Percentiles rank a stretch among this genome's conserved stretches.
phyloP scores from a whole-genome alignment of 139 green algal species.

The Medakamo hakoo region DNA sequence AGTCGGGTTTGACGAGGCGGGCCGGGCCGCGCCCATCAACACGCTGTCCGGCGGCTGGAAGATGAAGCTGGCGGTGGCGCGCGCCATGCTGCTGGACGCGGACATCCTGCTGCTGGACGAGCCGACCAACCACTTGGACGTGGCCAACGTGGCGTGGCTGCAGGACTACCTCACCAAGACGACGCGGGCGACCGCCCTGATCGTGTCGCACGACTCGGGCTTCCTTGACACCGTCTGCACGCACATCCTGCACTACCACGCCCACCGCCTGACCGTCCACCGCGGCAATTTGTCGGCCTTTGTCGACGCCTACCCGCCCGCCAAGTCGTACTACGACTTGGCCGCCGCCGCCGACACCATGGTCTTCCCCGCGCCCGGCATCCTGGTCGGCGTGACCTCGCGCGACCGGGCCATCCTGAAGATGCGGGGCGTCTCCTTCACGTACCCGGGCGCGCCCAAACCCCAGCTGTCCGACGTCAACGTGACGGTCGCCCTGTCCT shows the following conservation, averaged over 20 bases:
- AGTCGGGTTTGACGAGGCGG: constrained; percentile 61
- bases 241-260: constrained; percentile 80
- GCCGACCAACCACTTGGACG: constrained; percentile 77
- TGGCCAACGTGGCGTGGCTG: constrained; percentile 70
- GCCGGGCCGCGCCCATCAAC: constrained; percentile 39
- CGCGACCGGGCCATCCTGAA: constrained; percentile 91
- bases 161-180: constrained; percentile 51
- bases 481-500: constrained; percentile 57
- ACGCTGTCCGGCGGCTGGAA: constrained; percentile 76
- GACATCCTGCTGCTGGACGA: constrained; percentile 83
- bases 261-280: constrained; percentile 66
- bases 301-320: constrained; percentile 70
- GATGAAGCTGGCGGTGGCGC: constrained; percentile 76
- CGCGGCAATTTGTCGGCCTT: constrained; percentile 81
- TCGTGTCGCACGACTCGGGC: constrained; percentile 76
- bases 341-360: constrained; percentile 37
- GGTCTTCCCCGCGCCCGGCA: constrained; percentile 73
- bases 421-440: constrained; percentile 63
- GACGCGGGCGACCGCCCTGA: constrained; percentile 51
- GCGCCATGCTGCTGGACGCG: constrained; percentile 72
- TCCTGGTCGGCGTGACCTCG: constrained; percentile 86
- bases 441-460: constrained; percentile 55
- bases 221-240: constrained; percentile 78
- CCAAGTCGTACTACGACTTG: constrained; percentile 72
- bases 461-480: constrained; percentile 47